Conservation (phyloP, 2,329 filamentous ascomycete species). For the Tolypocladium pustulatum region DNA sequence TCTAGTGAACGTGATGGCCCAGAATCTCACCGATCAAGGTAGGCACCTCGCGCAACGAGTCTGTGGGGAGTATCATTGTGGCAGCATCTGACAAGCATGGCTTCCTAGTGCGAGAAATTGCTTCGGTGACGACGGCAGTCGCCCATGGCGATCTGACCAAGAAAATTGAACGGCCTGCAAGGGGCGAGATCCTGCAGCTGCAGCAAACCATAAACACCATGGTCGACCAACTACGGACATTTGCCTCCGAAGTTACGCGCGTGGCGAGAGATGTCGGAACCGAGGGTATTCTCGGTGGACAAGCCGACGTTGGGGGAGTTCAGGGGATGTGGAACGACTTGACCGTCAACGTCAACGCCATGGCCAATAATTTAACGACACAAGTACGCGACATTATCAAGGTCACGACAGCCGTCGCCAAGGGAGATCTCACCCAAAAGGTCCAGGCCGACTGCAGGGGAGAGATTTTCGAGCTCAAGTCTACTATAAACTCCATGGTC, state of each 20-base stretch:
- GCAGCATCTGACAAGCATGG: slow-evolving; percentile 5
- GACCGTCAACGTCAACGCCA: slow-evolving; percentile 77
- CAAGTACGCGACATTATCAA: slow-evolving; percentile 93
- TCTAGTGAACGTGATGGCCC: slow-evolving; percentile 71
- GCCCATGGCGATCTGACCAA: slow-evolving; percentile 75
- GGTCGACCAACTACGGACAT: slow-evolving; percentile 76
- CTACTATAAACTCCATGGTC: slow-evolving; percentile 98
- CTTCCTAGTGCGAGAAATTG: slow-evolving; percentile 63
- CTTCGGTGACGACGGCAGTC: slow-evolving; percentile 73
- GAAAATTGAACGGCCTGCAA: slow-evolving; percentile 72
- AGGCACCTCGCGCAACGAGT: slow-evolving; percentile 2
- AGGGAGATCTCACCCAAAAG: slow-evolving; percentile 91
- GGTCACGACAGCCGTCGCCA: slow-evolving; percentile 61
- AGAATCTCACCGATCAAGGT: slow-evolving; percentile 70
- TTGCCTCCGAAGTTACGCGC: slow-evolving; percentile 74
- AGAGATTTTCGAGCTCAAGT: slow-evolving; percentile 90
- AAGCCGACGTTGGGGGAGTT: slow-evolving; percentile 74
- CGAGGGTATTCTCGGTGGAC: slow-evolving; percentile 71
- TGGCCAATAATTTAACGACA: slow-evolving; percentile 79
- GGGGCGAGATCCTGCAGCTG: slow-evolving; percentile 72
- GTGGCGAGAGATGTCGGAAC: slow-evolving; percentile 78
- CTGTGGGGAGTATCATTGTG: not conserved
- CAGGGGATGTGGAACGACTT: slow-evolving; percentile 85
- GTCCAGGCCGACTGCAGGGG: slow-evolving; percentile 87
- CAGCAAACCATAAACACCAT: slow-evolving; percentile 85